Base-by-base conservation (phyloP, 345 rosid genomes). In the Salix viminalis region DNA sequence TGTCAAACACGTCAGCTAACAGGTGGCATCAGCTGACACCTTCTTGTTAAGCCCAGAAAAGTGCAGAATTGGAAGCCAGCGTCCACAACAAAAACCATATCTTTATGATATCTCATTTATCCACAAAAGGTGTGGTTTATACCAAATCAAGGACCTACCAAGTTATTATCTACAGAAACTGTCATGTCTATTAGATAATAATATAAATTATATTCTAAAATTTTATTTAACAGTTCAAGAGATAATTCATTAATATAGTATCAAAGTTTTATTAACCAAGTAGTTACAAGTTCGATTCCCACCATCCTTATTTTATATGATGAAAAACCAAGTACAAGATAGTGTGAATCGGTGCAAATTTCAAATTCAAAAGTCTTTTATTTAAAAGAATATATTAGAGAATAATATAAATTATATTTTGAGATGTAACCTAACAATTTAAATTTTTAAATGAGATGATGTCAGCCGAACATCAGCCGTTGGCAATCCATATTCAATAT, bases 61-160 rank as follows among this genome's bases (percentile, higher is more conserved):
- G 83, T 82, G 76, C 8, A 36, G 70, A 80, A 58, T 30, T 79
- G 82, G 86, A 62, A 75, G 73, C 74, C 23, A 81, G n/a, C 8
- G 48, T 76, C 71, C 7, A 62, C n/a, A 37, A 73, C 87, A 79
- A 81, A 83, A 78, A 65, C 42, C 80, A 24, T 76, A 78, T 88
- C 85, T 75, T 10, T 52, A 14, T 36, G 82, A 62, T 70, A 74
- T 75, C 69, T 39, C 30, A 24, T 28, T 65, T 71, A 60, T 76
- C 84, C 84, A 81, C 34, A 19, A 75, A 85, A 39, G 2, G 4
- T 50, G 11, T 64, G 89, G 84, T 89, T 80, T 86, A 44, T 80
- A 50, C 3, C 62, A 12, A 21, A 54, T 2, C 18, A 36, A 21
- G 79, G 71, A 4, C 86, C 83, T 70, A 18, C 65, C 14, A 0